A percentile compares a stretch with the other conserved stretches of the same genome.
phyloP scores from a whole-genome alignment of 805 yeast species.

The Soucietia sequanensis region DNA sequence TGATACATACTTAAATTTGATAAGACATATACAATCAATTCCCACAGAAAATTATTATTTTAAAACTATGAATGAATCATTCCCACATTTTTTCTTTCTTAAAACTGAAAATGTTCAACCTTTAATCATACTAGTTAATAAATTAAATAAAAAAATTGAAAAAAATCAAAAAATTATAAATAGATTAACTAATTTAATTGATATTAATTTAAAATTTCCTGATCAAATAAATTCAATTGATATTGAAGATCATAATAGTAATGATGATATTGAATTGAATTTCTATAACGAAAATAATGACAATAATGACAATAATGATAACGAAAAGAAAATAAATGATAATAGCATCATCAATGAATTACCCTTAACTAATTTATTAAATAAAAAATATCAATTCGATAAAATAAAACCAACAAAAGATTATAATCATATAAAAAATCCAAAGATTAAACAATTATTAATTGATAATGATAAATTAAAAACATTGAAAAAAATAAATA shows the following conservation, averaged over 20 bases:
- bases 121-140: slow-evolving; percentile 19
- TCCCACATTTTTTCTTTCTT: slow-evolving; percentile 14
- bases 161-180: slow-evolving; percentile 24
- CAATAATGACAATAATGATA: neutral
- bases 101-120: slow-evolving; percentile 35
- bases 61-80: slow-evolving; percentile 2
- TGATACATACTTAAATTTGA: too few relatives aligned
- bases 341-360: too few relatives aligned
- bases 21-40: too few relatives aligned
- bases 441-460: slow-evolving; percentile 20
- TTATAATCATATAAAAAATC: slow-evolving; percentile 9
- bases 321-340: slow-evolving; percentile 7
- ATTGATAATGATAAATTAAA: slow-evolving; percentile 27
- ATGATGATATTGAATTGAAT: neutral
- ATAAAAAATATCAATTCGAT: slow-evolving; percentile 26
- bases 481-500: slow-evolving; percentile 15
- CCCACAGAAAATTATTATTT: too few relatives aligned
- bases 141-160: slow-evolving; percentile 18
- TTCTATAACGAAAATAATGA: neutral
- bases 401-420: slow-evolving; percentile 7
- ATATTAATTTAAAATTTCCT: slow-evolving; percentile 13
- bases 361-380: slow-evolving; percentile 16
- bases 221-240: neutral
- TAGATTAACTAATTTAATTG: slow-evolving; percentile 20
- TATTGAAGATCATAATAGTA: neutral